A percentile compares a stretch with the other conserved stretches of the same genome.
Conservation (phyloP, 129 eudicot species). For the Ambrosia artemisiifolia region DNA sequence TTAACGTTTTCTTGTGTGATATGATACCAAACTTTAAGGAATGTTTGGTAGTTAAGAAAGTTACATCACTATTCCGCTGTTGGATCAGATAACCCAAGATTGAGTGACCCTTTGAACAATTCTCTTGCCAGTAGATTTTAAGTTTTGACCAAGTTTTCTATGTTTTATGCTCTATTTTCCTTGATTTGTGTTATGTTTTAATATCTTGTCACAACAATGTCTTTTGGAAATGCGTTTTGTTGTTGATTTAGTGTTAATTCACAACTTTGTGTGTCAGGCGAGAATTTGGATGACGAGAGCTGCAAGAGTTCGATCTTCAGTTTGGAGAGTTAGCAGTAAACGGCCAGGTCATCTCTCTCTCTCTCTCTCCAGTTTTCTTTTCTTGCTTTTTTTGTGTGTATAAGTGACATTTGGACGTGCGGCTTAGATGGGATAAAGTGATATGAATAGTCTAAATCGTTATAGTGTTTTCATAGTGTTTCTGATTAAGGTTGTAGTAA, state of each 20-base stretch:
- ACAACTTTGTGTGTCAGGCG: conserved; percentile 39
- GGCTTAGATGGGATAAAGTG: not conserved
- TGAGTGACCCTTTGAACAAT: not conserved
- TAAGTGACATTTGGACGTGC: not conserved
- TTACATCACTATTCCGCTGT: not conserved
- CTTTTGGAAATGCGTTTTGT: not conserved
- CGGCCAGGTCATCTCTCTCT: conserved; percentile 56
- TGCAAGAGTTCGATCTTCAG: conserved; percentile 77
- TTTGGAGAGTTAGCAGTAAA: conserved; percentile 80
- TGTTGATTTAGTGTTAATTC: conserved; percentile 4
- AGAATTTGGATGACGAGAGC: conserved; percentile 81
- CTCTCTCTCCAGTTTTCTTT: not conserved
- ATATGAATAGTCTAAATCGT: not conserved
- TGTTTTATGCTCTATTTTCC: not conserved
- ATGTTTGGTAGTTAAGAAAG: not conserved
- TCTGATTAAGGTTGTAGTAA: not conserved
- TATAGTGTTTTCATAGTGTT: not conserved
- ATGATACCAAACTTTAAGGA: not conserved
- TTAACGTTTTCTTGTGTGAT: not conserved
- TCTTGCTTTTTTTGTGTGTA: not conserved
- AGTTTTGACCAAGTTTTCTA: not conserved
- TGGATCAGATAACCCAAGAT: not conserved
- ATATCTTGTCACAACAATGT: not conserved
- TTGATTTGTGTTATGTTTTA: conserved; percentile 1
- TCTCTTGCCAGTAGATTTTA: not conserved